Evolutionary conservation across 352 stramenopile species (phyloP).

Genomic region (Aphanomyces euteiches): DNA sequence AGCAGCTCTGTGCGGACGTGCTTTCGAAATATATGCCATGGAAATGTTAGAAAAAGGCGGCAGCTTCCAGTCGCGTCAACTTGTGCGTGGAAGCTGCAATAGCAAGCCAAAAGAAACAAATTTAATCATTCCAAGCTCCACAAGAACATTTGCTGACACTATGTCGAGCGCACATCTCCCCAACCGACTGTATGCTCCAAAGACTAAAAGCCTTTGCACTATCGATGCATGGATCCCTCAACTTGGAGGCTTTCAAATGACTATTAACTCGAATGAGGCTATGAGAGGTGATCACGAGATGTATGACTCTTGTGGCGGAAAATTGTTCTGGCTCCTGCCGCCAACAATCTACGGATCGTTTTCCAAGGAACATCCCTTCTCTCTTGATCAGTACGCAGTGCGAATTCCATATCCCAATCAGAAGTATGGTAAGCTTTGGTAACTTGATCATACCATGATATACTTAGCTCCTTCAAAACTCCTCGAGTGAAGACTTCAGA

Average conservation of each 20-base stretch:
- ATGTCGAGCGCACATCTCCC: slow-evolving; percentile 13
- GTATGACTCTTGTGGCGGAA: slow-evolving; percentile 37
- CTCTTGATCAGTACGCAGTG: slow-evolving; percentile 37
- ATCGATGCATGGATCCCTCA: slow-evolving; percentile 39
- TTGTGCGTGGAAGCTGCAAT: neutral
- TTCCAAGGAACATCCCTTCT: slow-evolving; percentile 35
- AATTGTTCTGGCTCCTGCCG: slow-evolving; percentile 39
- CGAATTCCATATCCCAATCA: slow-evolving; percentile 35
- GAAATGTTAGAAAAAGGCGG: slow-evolving; percentile 37
- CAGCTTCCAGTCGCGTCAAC: slow-evolving; percentile 29
- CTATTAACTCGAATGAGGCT: slow-evolving; percentile 32
- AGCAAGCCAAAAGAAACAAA: neutral
- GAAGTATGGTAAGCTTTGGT: no score
- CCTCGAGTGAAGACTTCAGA: no score
- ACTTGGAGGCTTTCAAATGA: slow-evolving; percentile 39
- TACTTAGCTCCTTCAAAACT: no score
- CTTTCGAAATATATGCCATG: slow-evolving; percentile 40
- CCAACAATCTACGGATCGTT: slow-evolving; percentile 38
- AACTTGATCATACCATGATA: no score
- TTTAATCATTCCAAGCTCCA: neutral
- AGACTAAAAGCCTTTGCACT: slow-evolving; percentile 35
- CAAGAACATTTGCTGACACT: neutral
- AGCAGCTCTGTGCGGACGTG: slow-evolving; percentile 37
- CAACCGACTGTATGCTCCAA: slow-evolving; percentile 38
- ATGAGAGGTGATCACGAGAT: slow-evolving; percentile 33